Conservation (phyloP, 2,329 filamentous ascomycete genomes). For the Nigrospora osmanthi region DNA sequence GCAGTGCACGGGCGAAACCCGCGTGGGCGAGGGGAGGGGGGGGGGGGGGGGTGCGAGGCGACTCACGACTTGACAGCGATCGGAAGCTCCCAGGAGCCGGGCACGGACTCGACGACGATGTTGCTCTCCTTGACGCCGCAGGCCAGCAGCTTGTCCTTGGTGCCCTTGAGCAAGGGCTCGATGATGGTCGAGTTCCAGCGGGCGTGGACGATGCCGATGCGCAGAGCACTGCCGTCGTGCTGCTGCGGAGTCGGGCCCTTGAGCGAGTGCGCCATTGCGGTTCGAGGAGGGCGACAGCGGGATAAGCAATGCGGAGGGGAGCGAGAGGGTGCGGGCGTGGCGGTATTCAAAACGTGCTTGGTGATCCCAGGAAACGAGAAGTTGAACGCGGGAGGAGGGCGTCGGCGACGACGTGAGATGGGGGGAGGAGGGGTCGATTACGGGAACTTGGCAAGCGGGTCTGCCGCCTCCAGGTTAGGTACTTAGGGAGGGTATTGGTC, state of each 20-base stretch:
- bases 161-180: slow-evolving; percentile 72
- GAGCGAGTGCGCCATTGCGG: slow-evolving; percentile 33
- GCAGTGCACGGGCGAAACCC: neutral
- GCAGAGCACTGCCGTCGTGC: slow-evolving; percentile 64
- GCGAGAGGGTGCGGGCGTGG: too few relatives aligned
- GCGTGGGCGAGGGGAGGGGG: neutral
- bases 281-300: too few relatives aligned
- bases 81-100: slow-evolving; percentile 90
- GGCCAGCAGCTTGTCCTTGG: slow-evolving; percentile 67
- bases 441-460: too few relatives aligned
- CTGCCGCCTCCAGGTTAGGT: too few relatives aligned
- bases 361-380: too few relatives aligned
- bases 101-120: slow-evolving; percentile 83
- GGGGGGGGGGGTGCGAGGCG: too few relatives aligned
- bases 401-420: too few relatives aligned
- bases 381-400: too few relatives aligned
- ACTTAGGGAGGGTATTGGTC: too few relatives aligned
- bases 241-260: slow-evolving; percentile 51
- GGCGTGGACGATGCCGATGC: slow-evolving; percentile 91
- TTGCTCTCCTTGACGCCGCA: slow-evolving; percentile 82
- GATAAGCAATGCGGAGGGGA: too few relatives aligned
- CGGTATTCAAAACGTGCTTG: too few relatives aligned
- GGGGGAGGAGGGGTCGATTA: too few relatives aligned
- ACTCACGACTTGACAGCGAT: slow-evolving; percentile 77
- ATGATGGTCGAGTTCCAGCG: slow-evolving; percentile 92